A percentile compares a stretch with the other conserved stretches of the same genome.
These are phyloP conservation scores for Hypoxylon sp. DNA, from an alignment of 2,329 filamentous ascomycete genomes.

Conservation along the genomic window DNA sequence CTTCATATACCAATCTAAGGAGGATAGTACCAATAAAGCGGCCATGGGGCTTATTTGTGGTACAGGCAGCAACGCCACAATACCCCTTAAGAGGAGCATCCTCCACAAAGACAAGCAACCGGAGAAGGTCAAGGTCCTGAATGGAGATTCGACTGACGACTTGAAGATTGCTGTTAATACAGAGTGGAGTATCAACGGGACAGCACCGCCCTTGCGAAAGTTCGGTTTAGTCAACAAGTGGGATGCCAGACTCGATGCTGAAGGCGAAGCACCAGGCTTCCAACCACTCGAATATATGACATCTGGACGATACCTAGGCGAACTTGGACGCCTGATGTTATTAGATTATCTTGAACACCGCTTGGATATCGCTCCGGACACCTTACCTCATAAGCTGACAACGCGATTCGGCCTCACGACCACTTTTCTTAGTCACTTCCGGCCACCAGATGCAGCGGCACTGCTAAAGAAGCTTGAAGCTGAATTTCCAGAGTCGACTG, in stretches of 20 bases:
- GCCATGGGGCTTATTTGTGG: constrained; percentile 87
- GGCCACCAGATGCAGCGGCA: constrained; percentile 64
- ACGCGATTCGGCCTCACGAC: constrained; percentile 77
- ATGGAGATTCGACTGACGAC: constrained; percentile 63
- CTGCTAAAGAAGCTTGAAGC: constrained; percentile 64
- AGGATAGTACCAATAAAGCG: constrained; percentile 73
- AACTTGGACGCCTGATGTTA: constrained; percentile 80
- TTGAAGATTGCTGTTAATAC: constrained; percentile 84
- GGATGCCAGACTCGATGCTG: constrained; percentile 77
- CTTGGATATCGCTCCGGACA: constrained; percentile 58
- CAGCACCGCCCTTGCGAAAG: constrained; percentile 75
- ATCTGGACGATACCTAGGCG: constrained; percentile 81
- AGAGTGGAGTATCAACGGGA: constrained; percentile 86
- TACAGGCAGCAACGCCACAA: constrained; percentile 85
- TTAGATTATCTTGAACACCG: constrained; percentile 72
- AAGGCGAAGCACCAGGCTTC: constrained; percentile 80
- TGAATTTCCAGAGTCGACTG: constrained; percentile 68
- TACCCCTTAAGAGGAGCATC: constrained; percentile 75
- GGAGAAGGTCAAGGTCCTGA: constrained; percentile 64
- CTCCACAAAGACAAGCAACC: constrained; percentile 76
- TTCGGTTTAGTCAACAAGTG: constrained; percentile 77
- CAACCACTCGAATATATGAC: constrained; percentile 91
- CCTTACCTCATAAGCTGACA: constrained; percentile 69
- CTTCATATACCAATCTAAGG: constrained; percentile 79
- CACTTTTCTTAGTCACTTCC: constrained; percentile 79